phyloP scores from a whole-genome alignment of 192 early-diverging fungal species.

The Dimargaris cristalligena region DNA sequence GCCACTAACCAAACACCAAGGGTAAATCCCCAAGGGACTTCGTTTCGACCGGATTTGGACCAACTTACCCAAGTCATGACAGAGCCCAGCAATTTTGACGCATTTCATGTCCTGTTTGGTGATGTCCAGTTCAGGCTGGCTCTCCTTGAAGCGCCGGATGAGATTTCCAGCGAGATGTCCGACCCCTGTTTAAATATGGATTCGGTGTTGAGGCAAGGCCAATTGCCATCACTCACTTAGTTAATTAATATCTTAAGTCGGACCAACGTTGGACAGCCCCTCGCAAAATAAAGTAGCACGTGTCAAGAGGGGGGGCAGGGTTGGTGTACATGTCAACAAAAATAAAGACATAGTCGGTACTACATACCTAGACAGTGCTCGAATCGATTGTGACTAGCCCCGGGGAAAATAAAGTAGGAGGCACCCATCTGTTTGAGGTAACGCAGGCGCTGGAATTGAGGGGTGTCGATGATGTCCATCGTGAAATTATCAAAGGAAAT shows the following conservation, averaged over 20 bases:
- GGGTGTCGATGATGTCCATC: slow-evolving; percentile 71
- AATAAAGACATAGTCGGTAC: no score
- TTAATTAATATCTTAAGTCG: no score
- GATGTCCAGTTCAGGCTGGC: slow-evolving; percentile 68
- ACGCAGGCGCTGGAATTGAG: slow-evolving; percentile 91
- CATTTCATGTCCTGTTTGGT: slow-evolving; percentile 64
- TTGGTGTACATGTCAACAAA: no score
- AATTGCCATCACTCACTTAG: no score
- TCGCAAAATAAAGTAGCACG: no score
- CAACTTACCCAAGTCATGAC: slow-evolving; percentile 68
- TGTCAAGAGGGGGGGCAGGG: no score
- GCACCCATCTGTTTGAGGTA: slow-evolving; percentile 78
- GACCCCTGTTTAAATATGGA: no score
- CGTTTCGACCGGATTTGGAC: not conserved
- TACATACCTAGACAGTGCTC: slow-evolving; percentile 90
- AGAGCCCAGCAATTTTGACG: slow-evolving; percentile 77
- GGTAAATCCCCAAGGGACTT: not conserved
- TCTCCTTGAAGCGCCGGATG: slow-evolving; percentile 44
- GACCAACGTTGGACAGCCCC: no score
- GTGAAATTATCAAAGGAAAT: slow-evolving; percentile 50
- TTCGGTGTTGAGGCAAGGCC: no score
- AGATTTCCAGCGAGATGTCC: slow-evolving; percentile 60
- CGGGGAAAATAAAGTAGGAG: slow-evolving; percentile 81
- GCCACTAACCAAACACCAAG: no score
- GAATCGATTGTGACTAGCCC: slow-evolving; percentile 89